Conservation (phyloP, 768 basidiomycete species). For the Boletus pseudo-olivaceus region DNA sequence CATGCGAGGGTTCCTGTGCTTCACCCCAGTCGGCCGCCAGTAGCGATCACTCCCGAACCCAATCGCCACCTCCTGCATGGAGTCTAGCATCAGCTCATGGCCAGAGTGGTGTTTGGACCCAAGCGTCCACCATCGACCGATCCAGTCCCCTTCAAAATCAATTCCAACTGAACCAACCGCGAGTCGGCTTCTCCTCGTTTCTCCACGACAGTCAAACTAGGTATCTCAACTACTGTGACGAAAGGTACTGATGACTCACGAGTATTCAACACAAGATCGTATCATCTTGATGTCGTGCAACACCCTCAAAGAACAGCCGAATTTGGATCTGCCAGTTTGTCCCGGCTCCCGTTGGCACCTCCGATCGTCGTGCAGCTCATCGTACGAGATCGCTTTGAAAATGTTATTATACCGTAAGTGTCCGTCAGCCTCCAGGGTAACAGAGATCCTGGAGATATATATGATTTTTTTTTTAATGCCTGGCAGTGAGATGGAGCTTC, state of each 20-base stretch:
- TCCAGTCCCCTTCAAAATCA: constrained; percentile 37
- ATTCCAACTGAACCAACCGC: constrained; percentile 41
- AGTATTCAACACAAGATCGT: constrained; percentile 44
- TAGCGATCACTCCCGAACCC: constrained; percentile 47
- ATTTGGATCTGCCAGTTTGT: constrained; percentile 70
- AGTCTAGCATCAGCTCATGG: constrained; percentile 30
- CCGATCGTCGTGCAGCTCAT: constrained; percentile 79
- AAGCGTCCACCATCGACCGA: constrained; percentile 23
- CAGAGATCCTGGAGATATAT: constrained; percentile 20
- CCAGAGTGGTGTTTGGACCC: constrained; percentile 27
- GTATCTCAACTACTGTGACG: constrained; percentile 33
- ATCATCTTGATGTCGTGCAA: constrained; percentile 82
- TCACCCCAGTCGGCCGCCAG: constrained; percentile 34
- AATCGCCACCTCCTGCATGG: constrained; percentile 44
- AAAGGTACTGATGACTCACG: constrained; percentile 17
- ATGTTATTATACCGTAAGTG: constrained; percentile 75
- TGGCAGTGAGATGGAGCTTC: constrained; percentile 77
- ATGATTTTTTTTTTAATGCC: constrained; percentile 15
- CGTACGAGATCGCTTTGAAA: constrained; percentile 68
- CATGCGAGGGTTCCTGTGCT: constrained; percentile 27
- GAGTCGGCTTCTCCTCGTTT: constrained; percentile 58
- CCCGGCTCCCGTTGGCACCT: constrained; percentile 80
- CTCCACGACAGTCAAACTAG: constrained; percentile 52
- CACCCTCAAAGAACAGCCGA: constrained; percentile 81
- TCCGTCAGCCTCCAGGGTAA: constrained; percentile 17